A percentile compares a stretch with the other conserved stretches of the same genome.
Conservation (phyloP, 768 basidiomycete genomes). For the Ephemerocybe angulata region DNA sequence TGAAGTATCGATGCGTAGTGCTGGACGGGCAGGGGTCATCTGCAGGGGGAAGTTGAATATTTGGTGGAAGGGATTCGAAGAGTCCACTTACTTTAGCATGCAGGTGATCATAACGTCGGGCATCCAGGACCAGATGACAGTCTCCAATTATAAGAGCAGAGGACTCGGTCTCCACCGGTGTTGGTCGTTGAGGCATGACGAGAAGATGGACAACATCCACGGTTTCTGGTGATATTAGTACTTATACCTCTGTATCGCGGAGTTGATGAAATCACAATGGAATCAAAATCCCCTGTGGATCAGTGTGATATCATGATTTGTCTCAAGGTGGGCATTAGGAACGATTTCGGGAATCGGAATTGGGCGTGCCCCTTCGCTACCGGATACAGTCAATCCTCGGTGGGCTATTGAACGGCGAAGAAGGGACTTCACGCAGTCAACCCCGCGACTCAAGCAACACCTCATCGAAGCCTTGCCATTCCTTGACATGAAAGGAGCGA, state of each 20-base stretch:
- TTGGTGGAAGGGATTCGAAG: no score
- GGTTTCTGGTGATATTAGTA: no score
- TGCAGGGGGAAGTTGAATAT: no score
- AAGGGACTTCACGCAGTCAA: background rate
- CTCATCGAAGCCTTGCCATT: slow-evolving; percentile 3
- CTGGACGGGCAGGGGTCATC: no score
- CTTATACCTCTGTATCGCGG: background rate
- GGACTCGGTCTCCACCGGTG: background rate
- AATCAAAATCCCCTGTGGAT: background rate
- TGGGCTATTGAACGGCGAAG: background rate
- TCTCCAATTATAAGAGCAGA: background rate
- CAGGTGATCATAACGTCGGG: background rate
- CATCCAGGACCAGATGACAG: background rate
- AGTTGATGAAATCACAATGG: background rate
- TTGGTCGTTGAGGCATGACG: background rate
- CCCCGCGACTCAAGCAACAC: background rate
- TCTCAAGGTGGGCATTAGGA: background rate
- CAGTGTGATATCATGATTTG: background rate
- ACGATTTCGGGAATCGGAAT: background rate
- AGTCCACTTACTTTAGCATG: background rate
- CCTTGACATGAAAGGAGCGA: background rate
- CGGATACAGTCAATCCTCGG: background rate
- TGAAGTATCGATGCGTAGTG: background rate
- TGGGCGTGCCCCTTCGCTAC: background rate
- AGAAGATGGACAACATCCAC: background rate